Percentiles rank a stretch among this genome's conserved stretches.
phyloP scores from a whole-genome alignment of 73 alveolate genomes.

The Paramecium biaurelia region DNA sequence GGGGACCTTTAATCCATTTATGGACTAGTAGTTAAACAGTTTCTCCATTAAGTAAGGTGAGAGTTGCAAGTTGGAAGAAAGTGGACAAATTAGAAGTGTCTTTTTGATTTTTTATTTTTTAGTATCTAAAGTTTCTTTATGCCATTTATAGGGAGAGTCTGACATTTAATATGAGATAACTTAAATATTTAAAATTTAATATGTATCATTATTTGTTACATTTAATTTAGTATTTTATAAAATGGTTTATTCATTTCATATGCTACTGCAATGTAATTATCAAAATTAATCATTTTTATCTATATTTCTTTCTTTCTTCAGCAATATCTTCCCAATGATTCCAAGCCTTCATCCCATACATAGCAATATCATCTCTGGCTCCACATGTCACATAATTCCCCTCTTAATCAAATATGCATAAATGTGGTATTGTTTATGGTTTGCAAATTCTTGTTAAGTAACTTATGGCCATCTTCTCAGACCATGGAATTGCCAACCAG shows the following conservation, averaged over 20 bases:
- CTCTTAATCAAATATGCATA: not conserved
- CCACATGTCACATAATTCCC: not conserved
- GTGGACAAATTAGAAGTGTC: slow-evolving; percentile 28
- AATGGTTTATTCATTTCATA: not conserved
- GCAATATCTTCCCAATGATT: slow-evolving; percentile 35
- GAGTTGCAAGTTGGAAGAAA: slow-evolving; percentile 48
- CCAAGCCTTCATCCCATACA: slow-evolving; percentile 38
- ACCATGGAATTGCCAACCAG: slow-evolving; percentile 70
- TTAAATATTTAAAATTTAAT: not conserved
- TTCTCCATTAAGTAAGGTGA: slow-evolving; percentile 77
- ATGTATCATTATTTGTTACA: not conserved
- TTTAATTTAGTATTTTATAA: not conserved
- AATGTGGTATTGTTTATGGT: slow-evolving; percentile 31
- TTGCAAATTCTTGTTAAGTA: not conserved
- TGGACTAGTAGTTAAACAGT: slow-evolving; percentile 70
- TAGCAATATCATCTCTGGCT: not conserved
- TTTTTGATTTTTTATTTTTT: slow-evolving; percentile 22
- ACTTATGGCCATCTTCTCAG: slow-evolving; percentile 24
- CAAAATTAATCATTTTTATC: slow-evolving; percentile 15
- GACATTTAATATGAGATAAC: slow-evolving; percentile 15
- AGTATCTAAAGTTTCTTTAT: not conserved
- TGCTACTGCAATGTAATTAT: not conserved
- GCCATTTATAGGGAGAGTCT: not conserved
- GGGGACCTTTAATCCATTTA: slow-evolving; percentile 79
- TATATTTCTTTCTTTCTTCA: not conserved